Evolutionary conservation across 23 red algal species (phyloP), one percentile per base, ranked within the genome.

Genomic region (Gracilaria domingensis): DNA sequence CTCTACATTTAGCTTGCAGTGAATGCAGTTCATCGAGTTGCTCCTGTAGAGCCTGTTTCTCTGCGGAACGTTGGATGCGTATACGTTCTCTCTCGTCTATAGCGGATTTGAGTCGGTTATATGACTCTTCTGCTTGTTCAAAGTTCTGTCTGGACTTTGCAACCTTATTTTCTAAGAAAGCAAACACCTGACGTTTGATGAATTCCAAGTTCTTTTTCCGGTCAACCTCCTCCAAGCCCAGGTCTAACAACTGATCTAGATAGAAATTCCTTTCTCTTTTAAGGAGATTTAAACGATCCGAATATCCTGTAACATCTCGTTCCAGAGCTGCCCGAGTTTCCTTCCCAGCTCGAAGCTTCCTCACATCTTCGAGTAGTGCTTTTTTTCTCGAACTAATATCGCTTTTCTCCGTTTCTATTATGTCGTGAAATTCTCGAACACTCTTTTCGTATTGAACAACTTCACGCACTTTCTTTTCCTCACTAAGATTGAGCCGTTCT

Each of bases 181-280:
- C 38, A 34, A 50, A 39, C 40, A 50, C n/a, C 23, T 51, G 0
- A 48, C 30, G 38, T 50, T 77, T 77, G 45, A 77, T 51, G 20
- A 33, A 25, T 2, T 30, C 45, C 42, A 77, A 25, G 40, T 51
- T 77, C 45, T 50, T 42, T 40, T 77, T 77, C 25, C 72, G 72
- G 40, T 45, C 38, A 30, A 77, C 20, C 20, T 77, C 42, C 17
- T 51, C 6, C 11, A 50, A 51, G 72, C 14, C 12, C 14, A 77
- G 42, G 29, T 87, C 84, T 3, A 38, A 23, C 20, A 87, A 30
- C 67, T 87, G 62, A 51, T 74, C 40, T n/a, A 57, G 20, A 29
- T 87, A 87, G 6, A 87, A 77, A 29, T 87, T 87, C 16, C 30
- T 53, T 47, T 87, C 84, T 29, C 54, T 73, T 48, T n/a, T 2